phyloP scores from a whole-genome alignment of 495 filamentous ascomycete genomes.

The Aspergillus affinis region DNA sequence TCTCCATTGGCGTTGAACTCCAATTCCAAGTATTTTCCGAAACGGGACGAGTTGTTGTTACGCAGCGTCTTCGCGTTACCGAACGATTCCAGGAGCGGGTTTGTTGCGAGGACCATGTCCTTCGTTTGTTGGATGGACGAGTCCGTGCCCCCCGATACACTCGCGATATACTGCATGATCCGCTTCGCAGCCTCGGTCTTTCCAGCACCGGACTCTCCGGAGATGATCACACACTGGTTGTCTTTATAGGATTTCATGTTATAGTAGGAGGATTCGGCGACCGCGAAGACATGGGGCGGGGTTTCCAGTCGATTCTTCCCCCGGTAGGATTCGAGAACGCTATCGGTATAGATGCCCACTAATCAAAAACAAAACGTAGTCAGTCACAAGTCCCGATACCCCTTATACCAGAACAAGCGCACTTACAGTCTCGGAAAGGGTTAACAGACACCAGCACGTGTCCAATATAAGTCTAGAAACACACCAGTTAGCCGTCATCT shows the following conservation, averaged over 20 bases:
- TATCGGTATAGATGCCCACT: conserved; percentile 97
- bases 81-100: conserved; percentile 95
- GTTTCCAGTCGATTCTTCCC: conserved; percentile 96
- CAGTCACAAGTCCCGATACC: conserved; percentile 13
- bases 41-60: conserved; percentile 98
- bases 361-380: conserved; percentile 17
- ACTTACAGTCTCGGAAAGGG: conserved; percentile 87
- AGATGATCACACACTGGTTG: conserved; percentile 99
- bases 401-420: conserved; percentile 5
- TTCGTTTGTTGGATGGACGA: conserved; percentile 97
- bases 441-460: conserved; percentile 99
- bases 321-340: conserved; percentile 84
- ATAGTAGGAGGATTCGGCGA: conserved; percentile 95
- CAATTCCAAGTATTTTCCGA: conserved; percentile 97
- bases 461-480: conserved; percentile 87
- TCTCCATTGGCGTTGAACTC: conserved; percentile 94
- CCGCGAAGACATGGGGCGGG: conserved; percentile 96
- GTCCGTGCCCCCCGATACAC: conserved; percentile 83
- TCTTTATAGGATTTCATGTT: conserved; percentile 99
- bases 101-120: conserved; percentile 98
- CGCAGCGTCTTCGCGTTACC: conserved; percentile 97
- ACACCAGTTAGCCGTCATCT: conserved; percentile 27
- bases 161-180: conserved; percentile 99
- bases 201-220: conserved; percentile 95
- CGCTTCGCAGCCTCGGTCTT: conserved; percentile 99